Base-by-base conservation (phyloP, 805 yeast species). In the Torulaspora microellipsoides region DNA sequence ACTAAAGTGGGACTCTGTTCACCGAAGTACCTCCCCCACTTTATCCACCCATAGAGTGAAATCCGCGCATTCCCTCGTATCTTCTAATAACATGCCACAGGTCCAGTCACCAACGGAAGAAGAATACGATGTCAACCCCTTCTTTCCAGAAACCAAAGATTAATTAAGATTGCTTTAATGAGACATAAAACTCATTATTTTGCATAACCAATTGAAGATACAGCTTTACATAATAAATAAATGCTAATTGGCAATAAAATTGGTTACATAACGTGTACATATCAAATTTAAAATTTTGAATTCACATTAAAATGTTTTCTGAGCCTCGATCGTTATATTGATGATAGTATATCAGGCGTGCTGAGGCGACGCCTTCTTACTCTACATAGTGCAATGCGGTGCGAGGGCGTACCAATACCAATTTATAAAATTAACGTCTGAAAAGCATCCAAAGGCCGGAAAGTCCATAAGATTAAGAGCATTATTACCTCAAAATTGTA, bases 1-100 rank as follows among this genome's bases (percentile, higher is more conserved):
- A 12, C 34, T 56, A 14, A 47, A 45, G 13, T 38, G 48, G 33
- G 51, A 49, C 15, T 45, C 37, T 30, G 43, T 20, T 31, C 45
- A 15, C 30, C 30, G 42, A 11, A 15, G 33, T 15, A 9, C 44
- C n/a, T 14, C 42, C 8, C 27, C 32, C 28, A 33, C 38, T 5
- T 15, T 33, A 9, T 25, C 17, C n/a, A 25, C 17, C 12, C 34
- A 31, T 9, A 35, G 27, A 33, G 28, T 31, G 12, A 32, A 28
- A 15, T 44, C 47, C 10, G 17, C 25, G 12, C 42, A 34, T 27
- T 38, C 42, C 3, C 13, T 28, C 25, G 31, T 10, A n/a, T 38
- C 42, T 9, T 36, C 39, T 4, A 29, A 15, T 8, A 33, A 27
- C 15, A 30, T 27, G 12, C 29, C 20, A 29, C 27, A 20, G 23